These are phyloP conservation scores for Talaromyces sp. DNA, from an alignment of 2,329 filamentous ascomycete species.

Conservation along the genomic window DNA sequence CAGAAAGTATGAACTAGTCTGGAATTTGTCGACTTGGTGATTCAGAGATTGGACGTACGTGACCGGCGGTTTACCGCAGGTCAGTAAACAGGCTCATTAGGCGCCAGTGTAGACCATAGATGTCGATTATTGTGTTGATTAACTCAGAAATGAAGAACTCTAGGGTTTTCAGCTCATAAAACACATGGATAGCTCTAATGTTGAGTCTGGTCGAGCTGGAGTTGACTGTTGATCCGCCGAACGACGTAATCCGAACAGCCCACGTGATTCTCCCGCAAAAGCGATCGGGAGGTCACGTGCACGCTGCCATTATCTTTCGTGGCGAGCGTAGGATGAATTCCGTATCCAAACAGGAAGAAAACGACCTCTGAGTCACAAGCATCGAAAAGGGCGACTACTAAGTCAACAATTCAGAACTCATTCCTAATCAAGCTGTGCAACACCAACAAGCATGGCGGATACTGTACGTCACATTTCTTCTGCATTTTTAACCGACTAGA, in stretches of 20 bases:
- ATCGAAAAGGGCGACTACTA: not conserved
- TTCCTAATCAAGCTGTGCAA: not conserved
- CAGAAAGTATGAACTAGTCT: not conserved
- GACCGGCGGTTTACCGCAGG: slow-evolving; percentile 16
- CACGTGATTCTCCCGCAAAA: slow-evolving; percentile 11
- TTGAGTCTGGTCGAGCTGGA: not conserved
- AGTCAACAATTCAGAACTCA: not conserved
- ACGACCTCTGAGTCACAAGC: slow-evolving; percentile 1
- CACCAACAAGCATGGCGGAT: slow-evolving; percentile 35
- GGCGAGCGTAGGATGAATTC: slow-evolving; percentile 17
- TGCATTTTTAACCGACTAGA: slow-evolving; percentile 34
- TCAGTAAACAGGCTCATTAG: slow-evolving; percentile 14
- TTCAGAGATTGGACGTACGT: not conserved
- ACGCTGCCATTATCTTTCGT: not conserved
- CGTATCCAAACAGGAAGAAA: not conserved
- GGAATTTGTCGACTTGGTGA: not conserved
- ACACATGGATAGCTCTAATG: not conserved
- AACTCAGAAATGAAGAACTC: not conserved
- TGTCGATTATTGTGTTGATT: not conserved
- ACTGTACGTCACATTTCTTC: slow-evolving; percentile 38
- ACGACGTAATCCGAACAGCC: slow-evolving; percentile 10
- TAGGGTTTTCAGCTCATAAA: not conserved
- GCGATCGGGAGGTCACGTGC: slow-evolving; percentile 9
- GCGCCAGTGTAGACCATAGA: not conserved
- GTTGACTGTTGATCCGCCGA: not conserved